Evolutionary conservation across 1,284 basidiomycete genomes (phyloP).

Genomic region (Leccinum subspadiceum): DNA sequence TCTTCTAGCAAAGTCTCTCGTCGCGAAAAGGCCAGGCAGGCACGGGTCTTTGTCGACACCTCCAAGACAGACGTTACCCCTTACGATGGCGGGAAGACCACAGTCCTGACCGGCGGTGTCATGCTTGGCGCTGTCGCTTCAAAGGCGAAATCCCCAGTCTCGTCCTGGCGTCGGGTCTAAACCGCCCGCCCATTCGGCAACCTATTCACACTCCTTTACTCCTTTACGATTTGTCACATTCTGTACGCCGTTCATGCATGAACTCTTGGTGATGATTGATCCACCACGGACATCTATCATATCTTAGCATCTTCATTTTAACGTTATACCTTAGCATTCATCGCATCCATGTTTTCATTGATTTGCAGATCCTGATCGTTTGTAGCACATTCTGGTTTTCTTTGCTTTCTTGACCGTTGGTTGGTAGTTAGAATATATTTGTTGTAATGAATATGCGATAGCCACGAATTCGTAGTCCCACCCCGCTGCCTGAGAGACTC

Average conservation of each 20-base stretch:
- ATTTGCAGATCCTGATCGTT: conserved; percentile 33
- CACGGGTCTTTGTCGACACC: conserved; percentile 67
- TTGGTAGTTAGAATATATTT: conserved; percentile 27
- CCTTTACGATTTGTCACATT: conserved; percentile 22
- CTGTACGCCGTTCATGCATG: conserved; percentile 25
- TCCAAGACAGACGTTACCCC: conserved; percentile 74
- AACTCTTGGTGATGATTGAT: conserved; percentile 28
- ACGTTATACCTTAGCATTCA: conserved; percentile 34
- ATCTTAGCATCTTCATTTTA: conserved; percentile 35
- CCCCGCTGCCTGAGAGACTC: conserved; percentile 6
- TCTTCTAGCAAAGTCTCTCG: conserved; percentile 51
- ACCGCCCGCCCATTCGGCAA: conserved; percentile 7
- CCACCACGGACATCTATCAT: conserved; percentile 26
- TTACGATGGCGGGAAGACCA: conserved; percentile 83
- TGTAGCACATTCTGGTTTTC: conserved; percentile 36
- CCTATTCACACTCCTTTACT: conserved; percentile 27
- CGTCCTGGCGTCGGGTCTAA: conserved; percentile 53
- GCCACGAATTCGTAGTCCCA: background rate
- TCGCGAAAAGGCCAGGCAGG: conserved; percentile 63
- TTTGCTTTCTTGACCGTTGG: conserved; percentile 22
- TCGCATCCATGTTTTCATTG: conserved; percentile 24
- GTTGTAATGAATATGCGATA: conserved; percentile 29
- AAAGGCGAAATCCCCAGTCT: conserved; percentile 28
- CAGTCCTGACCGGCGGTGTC: conserved; percentile 78
- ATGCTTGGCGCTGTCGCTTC: conserved; percentile 62